Percentiles rank a stretch among this genome's conserved stretches.
phyloP scores from a whole-genome alignment of 441 rosid species.

The Erodium texanum region DNA sequence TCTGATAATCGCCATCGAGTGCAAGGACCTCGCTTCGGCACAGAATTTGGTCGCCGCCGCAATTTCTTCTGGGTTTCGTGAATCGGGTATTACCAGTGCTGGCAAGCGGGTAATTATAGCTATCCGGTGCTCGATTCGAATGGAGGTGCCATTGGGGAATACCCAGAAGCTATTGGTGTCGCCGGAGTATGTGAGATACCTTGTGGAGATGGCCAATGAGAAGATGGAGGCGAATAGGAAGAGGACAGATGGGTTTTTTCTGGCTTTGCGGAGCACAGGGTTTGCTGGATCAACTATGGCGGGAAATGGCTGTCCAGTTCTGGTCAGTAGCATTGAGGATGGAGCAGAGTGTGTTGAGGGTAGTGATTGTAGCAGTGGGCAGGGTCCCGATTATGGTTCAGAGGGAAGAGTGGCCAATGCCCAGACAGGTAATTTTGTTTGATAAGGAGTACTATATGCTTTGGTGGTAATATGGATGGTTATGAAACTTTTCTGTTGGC shows the following conservation, averaged over 20 bases:
- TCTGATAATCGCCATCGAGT: conserved; percentile 70
- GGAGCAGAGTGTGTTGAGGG: conserved; percentile 11
- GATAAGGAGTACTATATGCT: not conserved
- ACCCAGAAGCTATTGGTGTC: conserved; percentile 43
- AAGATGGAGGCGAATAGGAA: conserved; percentile 80
- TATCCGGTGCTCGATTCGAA: conserved; percentile 70
- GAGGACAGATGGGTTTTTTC: conserved; percentile 52
- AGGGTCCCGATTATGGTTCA: conserved; percentile 12
- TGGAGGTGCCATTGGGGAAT: conserved; percentile 84
- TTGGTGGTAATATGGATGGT: not conserved
- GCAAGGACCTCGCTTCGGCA: conserved; percentile 56
- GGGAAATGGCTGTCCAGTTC: conserved; percentile 12
- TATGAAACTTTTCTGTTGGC: not conserved
- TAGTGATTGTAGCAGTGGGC: not conserved
- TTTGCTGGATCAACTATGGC: conserved; percentile 15
- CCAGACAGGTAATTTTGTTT: conserved; percentile 27
- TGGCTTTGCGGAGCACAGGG: conserved; percentile 32
- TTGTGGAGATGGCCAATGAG: conserved; percentile 64
- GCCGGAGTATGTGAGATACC: conserved; percentile 54
- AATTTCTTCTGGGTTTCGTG: conserved; percentile 68
- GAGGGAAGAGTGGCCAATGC: not conserved
- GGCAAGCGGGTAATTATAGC: conserved; percentile 73
- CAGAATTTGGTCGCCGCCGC: conserved; percentile 59
- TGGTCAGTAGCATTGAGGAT: conserved; percentile 12
- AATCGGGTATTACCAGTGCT: conserved; percentile 71